phyloP scores from a whole-genome alignment of 2,329 filamentous ascomycete genomes.

The Ascochyta viciae-villosae region DNA sequence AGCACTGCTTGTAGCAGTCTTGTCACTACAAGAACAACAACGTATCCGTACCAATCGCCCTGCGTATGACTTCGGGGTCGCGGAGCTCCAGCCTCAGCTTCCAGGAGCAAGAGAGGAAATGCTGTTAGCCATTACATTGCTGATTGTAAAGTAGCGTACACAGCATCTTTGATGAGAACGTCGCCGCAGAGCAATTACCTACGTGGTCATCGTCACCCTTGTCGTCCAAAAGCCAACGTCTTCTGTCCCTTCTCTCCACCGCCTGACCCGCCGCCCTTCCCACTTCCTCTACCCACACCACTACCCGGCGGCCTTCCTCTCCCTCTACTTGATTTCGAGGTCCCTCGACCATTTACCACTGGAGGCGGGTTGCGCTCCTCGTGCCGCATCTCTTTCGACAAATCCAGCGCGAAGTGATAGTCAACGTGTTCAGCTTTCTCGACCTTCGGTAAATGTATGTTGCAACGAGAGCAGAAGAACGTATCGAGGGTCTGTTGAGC shows the following conservation, averaged over 20 bases:
- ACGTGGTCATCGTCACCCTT: slow-evolving; percentile 4
- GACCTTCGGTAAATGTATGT: slow-evolving; percentile 62
- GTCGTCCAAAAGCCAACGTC: slow-evolving; percentile 52
- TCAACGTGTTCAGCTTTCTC: slow-evolving; percentile 81
- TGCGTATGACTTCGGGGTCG: no score
- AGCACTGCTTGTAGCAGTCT: no score
- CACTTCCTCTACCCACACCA: slow-evolving; percentile 17
- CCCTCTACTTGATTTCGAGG: slow-evolving; percentile 35
- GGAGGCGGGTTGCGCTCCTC: slow-evolving; percentile 32
- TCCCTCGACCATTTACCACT: slow-evolving; percentile 13
- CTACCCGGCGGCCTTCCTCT: slow-evolving; percentile 49
- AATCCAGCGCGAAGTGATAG: slow-evolving; percentile 91
- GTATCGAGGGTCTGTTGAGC: slow-evolving; percentile 34
- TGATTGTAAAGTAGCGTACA: no score
- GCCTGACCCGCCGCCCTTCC: slow-evolving; percentile 3
- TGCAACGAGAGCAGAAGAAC: slow-evolving; percentile 71
- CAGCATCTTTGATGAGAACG: no score
- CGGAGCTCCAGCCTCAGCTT: no score
- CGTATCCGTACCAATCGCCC: no score
- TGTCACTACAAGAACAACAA: no score
- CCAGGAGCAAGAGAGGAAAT: no score
- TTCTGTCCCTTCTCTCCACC: slow-evolving; percentile 54
- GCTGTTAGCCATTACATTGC: no score
- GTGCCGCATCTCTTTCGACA: slow-evolving; percentile 67
- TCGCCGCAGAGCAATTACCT: no score